These are phyloP conservation scores for Microstroma glucosiphilum DNA, from an alignment of 1,284 basidiomycete genomes.

Conservation along the genomic window DNA sequence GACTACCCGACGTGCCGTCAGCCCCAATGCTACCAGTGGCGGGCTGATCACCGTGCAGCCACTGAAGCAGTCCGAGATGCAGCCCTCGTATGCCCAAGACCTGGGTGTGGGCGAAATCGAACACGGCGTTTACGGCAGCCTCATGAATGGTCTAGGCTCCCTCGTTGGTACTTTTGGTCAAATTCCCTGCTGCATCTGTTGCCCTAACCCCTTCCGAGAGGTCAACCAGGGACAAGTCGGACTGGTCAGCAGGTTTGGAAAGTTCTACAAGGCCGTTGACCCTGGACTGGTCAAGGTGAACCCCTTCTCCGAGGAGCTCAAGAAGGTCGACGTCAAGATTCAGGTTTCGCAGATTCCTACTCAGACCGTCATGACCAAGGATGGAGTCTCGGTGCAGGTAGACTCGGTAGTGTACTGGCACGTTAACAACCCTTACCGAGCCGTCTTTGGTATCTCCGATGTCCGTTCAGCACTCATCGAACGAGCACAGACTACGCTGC, in stretches of 20 bases:
- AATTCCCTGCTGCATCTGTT: constrained; percentile 65
- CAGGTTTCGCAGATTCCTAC: constrained; percentile 79
- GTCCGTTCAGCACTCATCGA: constrained; percentile 80
- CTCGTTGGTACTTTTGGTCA: constrained; percentile 59
- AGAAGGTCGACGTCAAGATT: constrained; percentile 78
- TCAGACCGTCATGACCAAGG: constrained; percentile 63
- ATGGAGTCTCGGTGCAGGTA: constrained; percentile 81
- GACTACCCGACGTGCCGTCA: too few relatives aligned
- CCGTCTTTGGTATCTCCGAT: constrained; percentile 84
- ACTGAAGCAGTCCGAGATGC: constrained; percentile 74
- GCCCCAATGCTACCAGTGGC: background rate
- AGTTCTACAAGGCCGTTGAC: constrained; percentile 91
- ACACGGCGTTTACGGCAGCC: constrained; percentile 36
- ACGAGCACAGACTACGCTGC: constrained; percentile 80
- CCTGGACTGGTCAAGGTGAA: constrained; percentile 87
- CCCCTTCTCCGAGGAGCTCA: constrained; percentile 71
- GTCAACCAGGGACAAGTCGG: constrained; percentile 84
- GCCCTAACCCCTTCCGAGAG: constrained; percentile 61
- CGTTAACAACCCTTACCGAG: constrained; percentile 56
- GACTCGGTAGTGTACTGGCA: constrained; percentile 89
- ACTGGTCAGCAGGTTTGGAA: constrained; percentile 71
- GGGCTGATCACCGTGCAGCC: constrained; percentile 61
- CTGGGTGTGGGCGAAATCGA: constrained; percentile 25
- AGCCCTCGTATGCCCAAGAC: constrained; percentile 55
- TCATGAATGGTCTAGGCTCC: constrained; percentile 33